These are phyloP conservation scores for Puccinellia tenuiflora DNA, from an alignment of 176 grass and related monocot genomes.

Conservation along the genomic window DNA sequence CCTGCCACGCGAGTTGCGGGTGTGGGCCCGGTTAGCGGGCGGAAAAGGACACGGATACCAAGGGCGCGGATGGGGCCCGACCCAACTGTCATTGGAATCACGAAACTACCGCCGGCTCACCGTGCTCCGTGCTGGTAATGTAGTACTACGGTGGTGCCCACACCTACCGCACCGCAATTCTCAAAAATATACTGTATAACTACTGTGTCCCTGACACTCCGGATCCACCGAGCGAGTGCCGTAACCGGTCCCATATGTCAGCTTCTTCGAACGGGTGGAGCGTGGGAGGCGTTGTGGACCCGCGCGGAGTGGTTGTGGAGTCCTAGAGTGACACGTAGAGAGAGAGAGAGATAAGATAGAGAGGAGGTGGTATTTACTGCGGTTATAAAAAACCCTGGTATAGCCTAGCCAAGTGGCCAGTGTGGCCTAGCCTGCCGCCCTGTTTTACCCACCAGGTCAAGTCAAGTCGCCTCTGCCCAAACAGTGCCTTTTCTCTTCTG, in stretches of 20 bases:
- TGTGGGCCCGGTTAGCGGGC: not conserved
- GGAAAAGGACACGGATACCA: not conserved
- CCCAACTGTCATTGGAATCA: not conserved
- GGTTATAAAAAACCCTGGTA: too few relatives aligned
- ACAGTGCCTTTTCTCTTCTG: not conserved
- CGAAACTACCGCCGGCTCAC: too few relatives aligned
- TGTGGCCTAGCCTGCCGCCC: not conserved
- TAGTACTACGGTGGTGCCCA: too few relatives aligned
- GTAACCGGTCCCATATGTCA: not conserved
- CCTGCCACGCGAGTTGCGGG: not conserved
- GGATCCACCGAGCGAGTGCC: not conserved
- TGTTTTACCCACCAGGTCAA: not conserved
- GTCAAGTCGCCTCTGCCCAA: conserved; percentile 10
- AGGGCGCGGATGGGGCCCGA: not conserved
- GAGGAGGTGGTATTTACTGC: not conserved
- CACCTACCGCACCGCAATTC: too few relatives aligned
- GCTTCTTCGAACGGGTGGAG: not conserved
- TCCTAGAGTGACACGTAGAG: not conserved
- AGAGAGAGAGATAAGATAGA: too few relatives aligned
- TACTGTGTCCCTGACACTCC: too few relatives aligned
- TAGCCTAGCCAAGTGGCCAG: too few relatives aligned
- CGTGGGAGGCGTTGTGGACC: not conserved
- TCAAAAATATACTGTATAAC: too few relatives aligned
- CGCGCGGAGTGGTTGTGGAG: not conserved
- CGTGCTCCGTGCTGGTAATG: too few relatives aligned